These are phyloP conservation scores for Hypoxylon sp. DNA, from an alignment of 2,329 filamentous ascomycete species.

Conservation along the genomic window DNA sequence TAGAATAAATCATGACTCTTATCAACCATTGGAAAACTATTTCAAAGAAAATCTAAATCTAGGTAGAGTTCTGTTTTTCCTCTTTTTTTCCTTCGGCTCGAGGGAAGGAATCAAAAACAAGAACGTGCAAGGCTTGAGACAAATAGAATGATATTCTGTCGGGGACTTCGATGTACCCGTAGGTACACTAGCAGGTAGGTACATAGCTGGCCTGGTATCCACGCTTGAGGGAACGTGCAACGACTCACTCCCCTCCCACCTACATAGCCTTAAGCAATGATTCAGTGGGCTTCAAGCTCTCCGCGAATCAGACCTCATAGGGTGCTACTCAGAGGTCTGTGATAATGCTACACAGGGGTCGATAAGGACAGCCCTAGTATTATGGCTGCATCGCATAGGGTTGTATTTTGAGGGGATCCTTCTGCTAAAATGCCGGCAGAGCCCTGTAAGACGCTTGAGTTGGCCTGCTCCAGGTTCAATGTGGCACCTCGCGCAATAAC, in stretches of 20 bases:
- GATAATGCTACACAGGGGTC: constrained; percentile 23
- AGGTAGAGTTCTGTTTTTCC: not conserved
- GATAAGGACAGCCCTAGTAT: constrained; percentile 24
- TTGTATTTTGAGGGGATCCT: constrained; percentile 41
- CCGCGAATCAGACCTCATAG: constrained; percentile 35
- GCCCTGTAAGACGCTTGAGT: constrained; percentile 21
- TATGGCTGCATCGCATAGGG: constrained; percentile 28
- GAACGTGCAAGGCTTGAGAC: constrained; percentile 31
- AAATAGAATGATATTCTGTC: constrained; percentile 24
- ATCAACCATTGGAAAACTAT: constrained; percentile 12
- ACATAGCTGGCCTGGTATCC: constrained; percentile 26
- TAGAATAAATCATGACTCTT: constrained; percentile 19
- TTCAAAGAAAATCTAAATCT: constrained; percentile 13
- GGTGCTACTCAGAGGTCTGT: constrained; percentile 33
- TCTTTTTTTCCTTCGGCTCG: constrained; percentile 7
- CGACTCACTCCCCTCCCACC: constrained; percentile 3
- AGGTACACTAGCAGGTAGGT: constrained; percentile 26
- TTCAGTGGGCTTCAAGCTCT: constrained; percentile 26
- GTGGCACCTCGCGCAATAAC: constrained; percentile 1
- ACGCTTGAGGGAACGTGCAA: constrained; percentile 32
- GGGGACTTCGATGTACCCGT: constrained; percentile 20
- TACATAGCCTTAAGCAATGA: constrained; percentile 34
- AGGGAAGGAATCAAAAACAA: constrained; percentile 18
- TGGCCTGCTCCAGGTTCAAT: constrained; percentile 1
- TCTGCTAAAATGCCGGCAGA: constrained; percentile 32